Conservation (phyloP, 2,329 filamentous ascomycete genomes). For the Arthrinium phaeospermum region DNA sequence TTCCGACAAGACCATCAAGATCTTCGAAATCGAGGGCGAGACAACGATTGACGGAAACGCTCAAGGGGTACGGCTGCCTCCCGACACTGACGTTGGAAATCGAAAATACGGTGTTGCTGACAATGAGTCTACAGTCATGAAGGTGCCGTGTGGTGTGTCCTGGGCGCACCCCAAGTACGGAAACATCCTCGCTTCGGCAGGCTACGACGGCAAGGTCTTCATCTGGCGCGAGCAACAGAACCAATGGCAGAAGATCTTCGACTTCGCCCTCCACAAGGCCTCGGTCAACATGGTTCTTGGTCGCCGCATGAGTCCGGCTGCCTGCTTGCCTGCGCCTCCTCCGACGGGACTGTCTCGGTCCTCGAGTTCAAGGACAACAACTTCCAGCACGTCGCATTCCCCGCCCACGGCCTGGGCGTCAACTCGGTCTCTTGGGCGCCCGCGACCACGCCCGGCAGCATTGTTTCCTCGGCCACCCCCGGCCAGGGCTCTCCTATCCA, state of each 20-base stretch:
- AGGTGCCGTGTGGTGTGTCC: conserved; percentile 96
- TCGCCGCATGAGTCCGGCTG: conserved; percentile 96
- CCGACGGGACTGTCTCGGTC: conserved; percentile 90
- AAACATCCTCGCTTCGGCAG: conserved; percentile 93
- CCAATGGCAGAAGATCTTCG: conserved; percentile 86
- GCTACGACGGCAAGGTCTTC: conserved; percentile 97
- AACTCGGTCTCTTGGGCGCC: conserved; percentile 98
- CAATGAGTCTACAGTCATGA: conserved; percentile 71
- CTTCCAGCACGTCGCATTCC: conserved; percentile 89
- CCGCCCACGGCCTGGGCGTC: conserved; percentile 90
- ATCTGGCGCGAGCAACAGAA: conserved; percentile 92
- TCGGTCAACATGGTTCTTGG: conserved; percentile 98
- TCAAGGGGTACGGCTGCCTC: conserved; percentile 77
- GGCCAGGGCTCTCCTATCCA: conserved; percentile 66
- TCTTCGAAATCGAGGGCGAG: conserved; percentile 96
- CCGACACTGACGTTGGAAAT: not conserved
- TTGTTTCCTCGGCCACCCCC: conserved; percentile 72
- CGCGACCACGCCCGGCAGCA: conserved; percentile 79
- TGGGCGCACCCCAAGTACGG: conserved; percentile 99
- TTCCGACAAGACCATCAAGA: conserved; percentile 98
- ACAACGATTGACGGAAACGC: conserved; percentile 88
- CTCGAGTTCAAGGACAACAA: conserved; percentile 97
- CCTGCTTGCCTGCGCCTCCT: conserved; percentile 91
- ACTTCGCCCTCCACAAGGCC: conserved; percentile 91
- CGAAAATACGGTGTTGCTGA: not conserved